Evolutionary conservation across 768 basidiomycete species (phyloP).

Genomic region (Omphalotus guepiniiformis): DNA sequence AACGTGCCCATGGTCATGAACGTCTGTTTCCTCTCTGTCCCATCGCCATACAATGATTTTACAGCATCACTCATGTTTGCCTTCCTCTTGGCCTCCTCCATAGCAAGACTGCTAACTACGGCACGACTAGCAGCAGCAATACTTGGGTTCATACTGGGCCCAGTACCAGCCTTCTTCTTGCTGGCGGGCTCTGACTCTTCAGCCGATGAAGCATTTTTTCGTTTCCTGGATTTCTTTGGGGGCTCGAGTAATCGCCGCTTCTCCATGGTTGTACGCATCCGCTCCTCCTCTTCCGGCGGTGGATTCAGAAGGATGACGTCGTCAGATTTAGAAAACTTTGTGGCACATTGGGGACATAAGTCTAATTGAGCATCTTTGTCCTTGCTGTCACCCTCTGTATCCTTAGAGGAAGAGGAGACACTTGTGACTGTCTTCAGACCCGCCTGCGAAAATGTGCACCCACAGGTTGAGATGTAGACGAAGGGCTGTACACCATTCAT

Average conservation of each 20-base stretch:
- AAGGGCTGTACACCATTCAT: conserved; percentile 93
- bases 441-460: conserved; percentile 87
- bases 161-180: conserved; percentile 46
- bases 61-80: conserved; percentile 84
- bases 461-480: conserved; percentile 80
- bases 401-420: conserved; percentile 26
- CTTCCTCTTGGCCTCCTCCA: conserved; percentile 81
- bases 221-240: conserved; percentile 58
- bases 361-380: conserved; percentile 34
- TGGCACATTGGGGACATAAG: conserved; percentile 74
- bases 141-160: conserved; percentile 47
- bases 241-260: conserved; percentile 53
- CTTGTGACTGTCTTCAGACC: conserved; percentile 66
- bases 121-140: conserved; percentile 58
- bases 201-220: conserved; percentile 37
- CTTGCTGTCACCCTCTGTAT: conserved; percentile 19
- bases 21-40: conserved; percentile 67
- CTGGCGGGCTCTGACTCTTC: conserved; percentile 36
- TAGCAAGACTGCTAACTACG: conserved; percentile 66
- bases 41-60: conserved; percentile 72
- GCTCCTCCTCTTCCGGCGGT: conserved; percentile 55
- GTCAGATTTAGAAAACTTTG: conserved; percentile 53
- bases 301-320: conserved; percentile 73
- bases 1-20: conserved; percentile 94
- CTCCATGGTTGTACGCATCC: conserved; percentile 54